A percentile compares a stretch with the other conserved stretches of the same genome.
phyloP scores from a whole-genome alignment of 169 alveolate genomes.

The Cryptosporidium meleagridis region DNA sequence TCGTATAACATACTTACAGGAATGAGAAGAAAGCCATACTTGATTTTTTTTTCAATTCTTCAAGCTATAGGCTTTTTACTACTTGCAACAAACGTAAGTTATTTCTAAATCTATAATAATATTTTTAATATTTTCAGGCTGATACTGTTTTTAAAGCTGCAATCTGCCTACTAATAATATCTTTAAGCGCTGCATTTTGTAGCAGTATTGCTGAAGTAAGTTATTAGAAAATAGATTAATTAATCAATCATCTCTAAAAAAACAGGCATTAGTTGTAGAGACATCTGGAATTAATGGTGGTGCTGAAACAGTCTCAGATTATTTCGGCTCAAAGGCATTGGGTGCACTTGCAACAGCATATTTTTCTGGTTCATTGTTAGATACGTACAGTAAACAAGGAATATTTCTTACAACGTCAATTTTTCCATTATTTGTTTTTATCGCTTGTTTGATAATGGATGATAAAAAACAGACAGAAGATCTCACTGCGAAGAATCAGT shows the following conservation, averaged over 20 bases:
- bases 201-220: slow-evolving; percentile 90
- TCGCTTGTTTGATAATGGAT: slow-evolving; percentile 85
- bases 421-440: slow-evolving; percentile 88
- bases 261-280: slow-evolving; percentile 69
- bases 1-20: slow-evolving; percentile 70
- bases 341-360: slow-evolving; percentile 93
- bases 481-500: slow-evolving; percentile 80
- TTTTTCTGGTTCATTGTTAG: slow-evolving; percentile 92
- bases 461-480: slow-evolving; percentile 82
- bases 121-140: slow-evolving; percentile 49
- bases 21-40: slow-evolving; percentile 86
- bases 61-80: slow-evolving; percentile 83
- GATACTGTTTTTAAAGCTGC: slow-evolving; percentile 77
- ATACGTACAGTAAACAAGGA: slow-evolving; percentile 85
- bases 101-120: neutral
- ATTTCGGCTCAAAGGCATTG: slow-evolving; percentile 90
- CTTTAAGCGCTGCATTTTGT: slow-evolving; percentile 86
- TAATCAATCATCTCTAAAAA: neutral
- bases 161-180: slow-evolving; percentile 75
- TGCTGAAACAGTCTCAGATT: slow-evolving; percentile 87
- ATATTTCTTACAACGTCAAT: slow-evolving; percentile 89
- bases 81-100: slow-evolving; percentile 79
- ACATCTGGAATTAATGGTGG: slow-evolving; percentile 78
- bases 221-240: neutral
- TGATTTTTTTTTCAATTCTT: slow-evolving; percentile 82